phyloP scores from a whole-genome alignment of 768 basidiomycete species.

The Mycena albidolilacea region DNA sequence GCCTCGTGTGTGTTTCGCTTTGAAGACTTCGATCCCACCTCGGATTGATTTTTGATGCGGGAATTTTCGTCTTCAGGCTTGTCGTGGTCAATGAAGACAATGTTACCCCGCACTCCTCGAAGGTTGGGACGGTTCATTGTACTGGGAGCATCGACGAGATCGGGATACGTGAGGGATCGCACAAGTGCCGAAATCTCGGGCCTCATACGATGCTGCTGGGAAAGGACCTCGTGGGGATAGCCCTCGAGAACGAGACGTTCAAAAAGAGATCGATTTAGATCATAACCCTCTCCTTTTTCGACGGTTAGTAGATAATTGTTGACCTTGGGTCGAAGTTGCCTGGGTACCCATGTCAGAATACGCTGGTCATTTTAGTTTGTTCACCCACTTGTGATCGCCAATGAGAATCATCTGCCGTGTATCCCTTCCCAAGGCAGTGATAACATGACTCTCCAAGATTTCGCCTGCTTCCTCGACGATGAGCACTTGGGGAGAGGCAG shows the following conservation, averaged over 20 bases:
- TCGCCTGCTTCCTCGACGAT: conserved; percentile 84
- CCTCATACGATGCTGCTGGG: conserved; percentile 79
- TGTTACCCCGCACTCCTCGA: conserved; percentile 68
- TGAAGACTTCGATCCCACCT: conserved; percentile 64
- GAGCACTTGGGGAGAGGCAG: conserved; percentile 64
- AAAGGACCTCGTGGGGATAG: conserved; percentile 73
- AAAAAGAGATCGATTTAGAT: conserved; percentile 78
- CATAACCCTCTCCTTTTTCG: conserved; percentile 77
- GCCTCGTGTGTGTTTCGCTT: conserved; percentile 76
- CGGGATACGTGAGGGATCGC: conserved; percentile 75
- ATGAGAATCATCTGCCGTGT: conserved; percentile 75
- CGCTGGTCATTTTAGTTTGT: neutral
- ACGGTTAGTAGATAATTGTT: conserved; percentile 76
- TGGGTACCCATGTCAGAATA: conserved; percentile 42
- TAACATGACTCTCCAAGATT: conserved; percentile 76
- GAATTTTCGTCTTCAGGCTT: conserved; percentile 66
- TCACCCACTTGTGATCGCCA: conserved; percentile 78
- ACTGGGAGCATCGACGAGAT: conserved; percentile 69
- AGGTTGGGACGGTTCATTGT: conserved; percentile 61
- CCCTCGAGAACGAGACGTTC: conserved; percentile 75
- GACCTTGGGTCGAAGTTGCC: conserved; percentile 82
- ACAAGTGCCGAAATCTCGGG: conserved; percentile 79
- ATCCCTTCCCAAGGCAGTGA: conserved; percentile 66
- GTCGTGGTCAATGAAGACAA: conserved; percentile 73
- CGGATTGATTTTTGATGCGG: conserved; percentile 60